phyloP scores from a whole-genome alignment of 2,329 filamentous ascomycete species.

The Phialemonium atrogriseum region DNA sequence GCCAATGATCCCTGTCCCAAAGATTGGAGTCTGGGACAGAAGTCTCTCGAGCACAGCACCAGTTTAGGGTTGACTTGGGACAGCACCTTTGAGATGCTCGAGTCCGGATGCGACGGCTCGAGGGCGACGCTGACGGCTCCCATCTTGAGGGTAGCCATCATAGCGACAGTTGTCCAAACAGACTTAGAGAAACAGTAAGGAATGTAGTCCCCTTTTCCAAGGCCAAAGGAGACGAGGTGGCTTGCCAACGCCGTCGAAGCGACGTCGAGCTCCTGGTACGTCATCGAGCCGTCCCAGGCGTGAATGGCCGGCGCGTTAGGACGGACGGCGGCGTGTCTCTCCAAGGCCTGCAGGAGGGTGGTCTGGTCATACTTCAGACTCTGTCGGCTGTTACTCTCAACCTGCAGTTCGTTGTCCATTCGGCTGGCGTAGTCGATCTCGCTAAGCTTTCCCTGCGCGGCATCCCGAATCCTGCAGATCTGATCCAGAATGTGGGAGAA shows the following conservation, averaged over 20 bases:
- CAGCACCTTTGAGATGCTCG: slow-evolving; percentile 9
- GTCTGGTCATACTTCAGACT: no score
- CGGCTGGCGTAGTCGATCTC: slow-evolving; percentile 4
- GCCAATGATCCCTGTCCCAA: slow-evolving; percentile 6
- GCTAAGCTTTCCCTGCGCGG: no score
- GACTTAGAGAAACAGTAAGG: slow-evolving; percentile 8
- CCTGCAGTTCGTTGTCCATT: slow-evolving; percentile 6
- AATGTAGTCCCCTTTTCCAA: slow-evolving; percentile 5
- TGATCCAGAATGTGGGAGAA: slow-evolving; percentile 6
- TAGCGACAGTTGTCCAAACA: slow-evolving; percentile 4
- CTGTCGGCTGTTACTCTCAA: slow-evolving; percentile 4
- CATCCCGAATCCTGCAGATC: no score
- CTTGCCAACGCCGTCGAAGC: slow-evolving; percentile 2
- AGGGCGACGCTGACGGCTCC: slow-evolving; percentile 8
- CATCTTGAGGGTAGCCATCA: slow-evolving; percentile 5
- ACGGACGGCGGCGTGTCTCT: slow-evolving; percentile 1
- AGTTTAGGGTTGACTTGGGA: slow-evolving; percentile 7
- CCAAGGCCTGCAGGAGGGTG: slow-evolving; percentile 3
- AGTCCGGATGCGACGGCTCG: slow-evolving; percentile 5
- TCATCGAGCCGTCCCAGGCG: slow-evolving; percentile 6
- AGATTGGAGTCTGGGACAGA: slow-evolving; percentile 4
- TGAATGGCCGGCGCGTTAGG: slow-evolving; percentile 4
- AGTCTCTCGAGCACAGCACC: slow-evolving; percentile 2
- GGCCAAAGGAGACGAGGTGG: slow-evolving; percentile 3
- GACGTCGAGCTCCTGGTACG: slow-evolving; percentile 5